Conservation (phyloP, 495 filamentous ascomycete genomes). For the Penicillium desertorum region DNA sequence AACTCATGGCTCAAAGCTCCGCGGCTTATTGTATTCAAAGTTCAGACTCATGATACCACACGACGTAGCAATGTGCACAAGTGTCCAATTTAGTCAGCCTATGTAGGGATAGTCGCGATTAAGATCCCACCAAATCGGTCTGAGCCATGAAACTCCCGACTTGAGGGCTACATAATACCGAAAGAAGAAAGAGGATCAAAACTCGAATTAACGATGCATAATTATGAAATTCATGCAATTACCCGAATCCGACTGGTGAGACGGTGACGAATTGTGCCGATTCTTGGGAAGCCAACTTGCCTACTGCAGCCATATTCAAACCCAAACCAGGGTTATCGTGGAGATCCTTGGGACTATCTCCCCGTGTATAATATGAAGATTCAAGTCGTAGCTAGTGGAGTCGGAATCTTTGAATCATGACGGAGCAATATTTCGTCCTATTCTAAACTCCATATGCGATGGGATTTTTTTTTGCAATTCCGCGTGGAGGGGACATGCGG, state of each 20-base stretch:
- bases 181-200: background rate
- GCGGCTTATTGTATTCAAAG: background rate
- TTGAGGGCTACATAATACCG: background rate
- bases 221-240: slow-evolving; percentile 2
- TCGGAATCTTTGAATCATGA: background rate
- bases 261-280: slow-evolving; percentile 19
- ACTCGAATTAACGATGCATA: background rate
- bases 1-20: background rate
- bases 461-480: background rate
- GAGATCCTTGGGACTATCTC: slow-evolving; percentile 1
- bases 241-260: slow-evolving; percentile 13
- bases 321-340: background rate
- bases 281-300: slow-evolving; percentile 12
- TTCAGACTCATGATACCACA: background rate
- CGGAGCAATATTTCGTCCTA: slow-evolving; percentile 8
- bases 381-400: background rate
- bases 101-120: background rate
- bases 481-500: slow-evolving; percentile 7
- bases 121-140: background rate
- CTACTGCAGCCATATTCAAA: background rate
- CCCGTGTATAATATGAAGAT: background rate
- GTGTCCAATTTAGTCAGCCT: background rate
- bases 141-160: slow-evolving; percentile 8
- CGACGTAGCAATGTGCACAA: background rate
- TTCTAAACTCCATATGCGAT: slow-evolving; percentile 2